phyloP scores from a whole-genome alignment of 192 early-diverging fungal genomes.

The Coemansia sp. region DNA sequence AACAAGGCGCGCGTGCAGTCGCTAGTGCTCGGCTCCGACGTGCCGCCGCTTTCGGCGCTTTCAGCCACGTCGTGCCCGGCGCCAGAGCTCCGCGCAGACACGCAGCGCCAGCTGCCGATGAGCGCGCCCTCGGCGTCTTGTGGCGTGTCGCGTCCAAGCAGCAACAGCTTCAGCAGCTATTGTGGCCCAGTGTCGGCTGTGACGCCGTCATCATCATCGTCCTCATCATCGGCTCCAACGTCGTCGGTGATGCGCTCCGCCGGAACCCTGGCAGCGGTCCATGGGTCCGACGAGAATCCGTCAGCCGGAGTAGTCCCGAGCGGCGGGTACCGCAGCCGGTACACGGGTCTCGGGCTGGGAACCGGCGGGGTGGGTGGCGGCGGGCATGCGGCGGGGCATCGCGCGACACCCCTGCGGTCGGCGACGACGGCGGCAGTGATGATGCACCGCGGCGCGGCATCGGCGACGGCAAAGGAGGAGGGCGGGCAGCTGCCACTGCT shows the following conservation, averaged over 20 bases:
- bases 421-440: constrained; percentile 38
- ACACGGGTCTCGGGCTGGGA: constrained; percentile 36
- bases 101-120: constrained; percentile 24
- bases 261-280: neutral
- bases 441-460: too few species aligned
- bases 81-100: constrained; percentile 18
- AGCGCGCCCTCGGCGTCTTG: constrained; percentile 12
- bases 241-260: constrained; percentile 30
- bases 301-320: too few species aligned
- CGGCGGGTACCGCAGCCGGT: constrained; percentile 17
- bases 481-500: constrained; percentile 34
- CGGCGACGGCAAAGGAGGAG: constrained; percentile 7
- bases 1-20: constrained; percentile 50
- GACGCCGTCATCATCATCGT: neutral
- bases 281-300: neutral
- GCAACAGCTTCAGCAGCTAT: constrained; percentile 43
- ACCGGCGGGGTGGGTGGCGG: constrained; percentile 15
- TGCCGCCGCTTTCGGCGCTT: constrained; percentile 6
- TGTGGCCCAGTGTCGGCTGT: neutral
- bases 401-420: constrained; percentile 29
- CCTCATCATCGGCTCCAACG: constrained; percentile 40
- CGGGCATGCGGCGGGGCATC: constrained; percentile 9
- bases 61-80: constrained; percentile 19
- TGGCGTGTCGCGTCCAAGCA: constrained; percentile 30
- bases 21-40: constrained; percentile 15